Percentiles rank a stretch among this genome's conserved stretches.
phyloP scores from a whole-genome alignment of 768 basidiomycete species.

The Hebeloma cylindrosporum region DNA sequence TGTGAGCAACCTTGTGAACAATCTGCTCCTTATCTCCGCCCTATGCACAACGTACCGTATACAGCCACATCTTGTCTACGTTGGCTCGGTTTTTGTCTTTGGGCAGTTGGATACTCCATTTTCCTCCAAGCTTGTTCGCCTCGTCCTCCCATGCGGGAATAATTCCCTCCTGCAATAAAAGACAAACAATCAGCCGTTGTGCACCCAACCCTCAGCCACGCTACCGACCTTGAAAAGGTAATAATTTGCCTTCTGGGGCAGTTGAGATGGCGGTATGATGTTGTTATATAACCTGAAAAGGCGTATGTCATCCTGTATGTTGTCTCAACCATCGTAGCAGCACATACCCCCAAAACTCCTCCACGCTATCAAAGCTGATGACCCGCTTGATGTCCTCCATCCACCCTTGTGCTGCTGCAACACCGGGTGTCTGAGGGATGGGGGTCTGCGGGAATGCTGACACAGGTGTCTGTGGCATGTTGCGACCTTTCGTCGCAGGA shows the following conservation, averaged over 20 bases:
- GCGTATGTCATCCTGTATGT: slow-evolving; percentile 22
- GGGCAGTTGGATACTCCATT: slow-evolving; percentile 98
- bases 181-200: too few relatives aligned
- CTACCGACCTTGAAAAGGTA: slow-evolving; percentile 89
- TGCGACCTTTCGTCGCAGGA: slow-evolving; percentile 85
- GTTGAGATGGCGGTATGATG: slow-evolving; percentile 90
- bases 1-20: slow-evolving; percentile 32
- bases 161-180: slow-evolving; percentile 71
- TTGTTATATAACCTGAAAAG: slow-evolving; percentile 84
- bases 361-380: slow-evolving; percentile 93
- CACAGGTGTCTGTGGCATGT: slow-evolving; percentile 80
- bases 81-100: slow-evolving; percentile 85
- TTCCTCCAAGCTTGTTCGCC: slow-evolving; percentile 95
- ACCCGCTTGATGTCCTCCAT: slow-evolving; percentile 99
- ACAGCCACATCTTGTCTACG: slow-evolving; percentile 97
- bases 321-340: slow-evolving; percentile 6
- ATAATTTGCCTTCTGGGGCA: slow-evolving; percentile 98
- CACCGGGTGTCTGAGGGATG: slow-evolving; percentile 66
- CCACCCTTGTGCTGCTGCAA: slow-evolving; percentile 82
- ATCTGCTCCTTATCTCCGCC: slow-evolving; percentile 5
- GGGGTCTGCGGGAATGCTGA: slow-evolving; percentile 79
- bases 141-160: slow-evolving; percentile 98
- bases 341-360: slow-evolving; percentile 95
- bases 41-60: slow-evolving; percentile 62
- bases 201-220: too few relatives aligned